Evolutionary conservation across 306 rosid genomes (phyloP).

Genomic region (Cucumis cinereus): DNA sequence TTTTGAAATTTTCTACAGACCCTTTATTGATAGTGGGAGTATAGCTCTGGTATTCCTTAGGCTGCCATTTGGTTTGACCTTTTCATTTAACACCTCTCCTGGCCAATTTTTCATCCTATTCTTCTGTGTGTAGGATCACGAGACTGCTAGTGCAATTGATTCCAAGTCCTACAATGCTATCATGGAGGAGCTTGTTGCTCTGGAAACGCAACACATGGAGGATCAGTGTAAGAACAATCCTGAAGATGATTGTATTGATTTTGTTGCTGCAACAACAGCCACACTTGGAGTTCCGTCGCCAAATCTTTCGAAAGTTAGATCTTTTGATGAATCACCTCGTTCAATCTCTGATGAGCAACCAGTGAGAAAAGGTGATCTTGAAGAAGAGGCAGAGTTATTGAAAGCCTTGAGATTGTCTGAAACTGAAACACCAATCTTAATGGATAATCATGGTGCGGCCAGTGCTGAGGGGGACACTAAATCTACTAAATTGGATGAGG

Average conservation of each 20-base stretch:
- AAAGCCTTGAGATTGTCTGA: conserved; percentile 62
- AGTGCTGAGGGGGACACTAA: conserved; percentile 15
- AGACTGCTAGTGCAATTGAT: conserved; percentile 64
- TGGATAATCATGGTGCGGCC: conserved; percentile 24
- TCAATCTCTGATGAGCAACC: conserved; percentile 34
- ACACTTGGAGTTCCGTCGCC: conserved; percentile 97
- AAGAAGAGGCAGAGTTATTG: conserved; percentile 77
- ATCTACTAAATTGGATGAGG: conserved; percentile 26
- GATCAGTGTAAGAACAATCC: conserved; percentile 22
- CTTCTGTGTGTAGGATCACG: conserved; percentile 44
- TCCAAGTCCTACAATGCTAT: conserved; percentile 84
- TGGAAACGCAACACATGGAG: conserved; percentile 58
- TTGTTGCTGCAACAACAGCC: conserved; percentile 98
- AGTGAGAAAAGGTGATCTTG: conserved; percentile 68
- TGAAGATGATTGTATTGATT: conserved; percentile 90
- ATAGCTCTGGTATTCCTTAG: background rate
- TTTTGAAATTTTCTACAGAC: background rate
- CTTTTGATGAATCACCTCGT: conserved; percentile 66
- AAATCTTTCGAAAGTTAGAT: conserved; percentile 55
- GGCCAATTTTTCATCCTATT: conserved; percentile 10
- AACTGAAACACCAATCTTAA: conserved; percentile 23
- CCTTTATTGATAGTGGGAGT: background rate
- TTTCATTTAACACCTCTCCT: background rate
- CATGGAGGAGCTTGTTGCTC: conserved; percentile 87
- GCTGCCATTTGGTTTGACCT: background rate